phyloP scores from a whole-genome alignment of 441 rosid species.

The Gossypium aridum region DNA sequence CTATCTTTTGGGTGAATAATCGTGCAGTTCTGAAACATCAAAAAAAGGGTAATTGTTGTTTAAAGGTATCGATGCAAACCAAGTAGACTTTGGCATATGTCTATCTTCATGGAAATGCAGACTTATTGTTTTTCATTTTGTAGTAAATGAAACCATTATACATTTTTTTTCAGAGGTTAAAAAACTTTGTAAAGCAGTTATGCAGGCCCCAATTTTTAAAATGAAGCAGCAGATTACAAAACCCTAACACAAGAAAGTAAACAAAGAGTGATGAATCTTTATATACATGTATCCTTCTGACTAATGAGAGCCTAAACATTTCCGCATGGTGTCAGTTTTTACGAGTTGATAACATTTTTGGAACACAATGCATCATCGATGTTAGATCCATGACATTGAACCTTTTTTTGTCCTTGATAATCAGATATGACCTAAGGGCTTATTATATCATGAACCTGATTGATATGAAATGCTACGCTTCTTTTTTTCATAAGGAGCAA shows the following conservation, averaged over 20 bases:
- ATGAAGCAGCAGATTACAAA: not conserved
- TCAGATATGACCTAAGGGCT: not conserved
- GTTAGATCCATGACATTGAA: not conserved
- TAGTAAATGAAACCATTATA: not conserved
- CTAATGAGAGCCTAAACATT: not conserved
- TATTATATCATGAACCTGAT: not conserved
- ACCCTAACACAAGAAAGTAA: not conserved
- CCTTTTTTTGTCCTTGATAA: not conserved
- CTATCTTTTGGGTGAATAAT: not conserved
- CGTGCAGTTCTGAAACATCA: not conserved
- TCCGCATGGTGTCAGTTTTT: not conserved
- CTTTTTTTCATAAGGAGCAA: not conserved
- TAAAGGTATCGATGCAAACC: too few relatives aligned
- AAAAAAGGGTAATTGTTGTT: not conserved
- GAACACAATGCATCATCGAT: not conserved
- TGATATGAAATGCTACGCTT: not conserved
- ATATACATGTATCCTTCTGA: not conserved
- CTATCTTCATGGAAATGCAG: not conserved
- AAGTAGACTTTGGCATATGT: not conserved
- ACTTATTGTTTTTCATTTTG: not conserved
- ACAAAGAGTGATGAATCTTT: not conserved
- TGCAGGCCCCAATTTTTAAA: not conserved
- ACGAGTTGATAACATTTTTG: not conserved
- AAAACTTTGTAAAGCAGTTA: not conserved
- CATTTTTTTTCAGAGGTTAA: not conserved